Evolutionary conservation across 2,329 filamentous ascomycete species (phyloP), one percentile per base, ranked within the genome.

Genomic region (Pseudogymnoascus sp.): DNA sequence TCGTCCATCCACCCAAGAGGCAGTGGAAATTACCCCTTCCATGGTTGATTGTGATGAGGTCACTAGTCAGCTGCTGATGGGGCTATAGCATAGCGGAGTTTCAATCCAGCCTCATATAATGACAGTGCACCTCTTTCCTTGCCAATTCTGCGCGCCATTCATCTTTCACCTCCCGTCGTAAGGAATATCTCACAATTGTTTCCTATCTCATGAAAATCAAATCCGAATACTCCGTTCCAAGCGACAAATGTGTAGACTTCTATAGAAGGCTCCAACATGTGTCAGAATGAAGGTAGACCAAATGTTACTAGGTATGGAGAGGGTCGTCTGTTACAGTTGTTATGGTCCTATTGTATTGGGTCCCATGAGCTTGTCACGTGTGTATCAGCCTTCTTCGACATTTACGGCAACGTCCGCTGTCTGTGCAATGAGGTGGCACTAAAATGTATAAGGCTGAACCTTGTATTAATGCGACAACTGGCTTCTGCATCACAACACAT

Each of bases 381-480:
- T 5, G 1, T 35, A 7, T 56, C 50, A 56, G 50, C 50, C 28
- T 33, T 56, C n/a, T 56, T 31, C n/a, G 23, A 31, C 44, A 33
- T 16, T 33, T 14, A 4, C 28, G 47, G 25, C n/a, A 18, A 33
- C 25, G 10, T 12, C 28, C 25, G n/a, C 5, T 10, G 25, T 28
- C 12, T 56, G 50, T 25, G 8, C 23, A 1, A 47, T 47, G 42
- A 25, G 6, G 7, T 50, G 14, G 44, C 4, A 31, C 23, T 16
- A 16, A 31, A 56, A 56, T 18, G 28, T 33, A 56, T 33, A 56
- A 56, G 50, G 50, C 50, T 35, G 50, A 56, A 56, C 50, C 50
- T 56, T 56, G 50, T 56, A 56, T 56, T 56, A 56, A 56, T 31
- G 25, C 25, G 5, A 21, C 50, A 56, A 56, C 28, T 56, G 50